A percentile compares a stretch with the other conserved stretches of the same genome.
phyloP scores from a whole-genome alignment of 208 protist genomes.

The Leishmania tropica region DNA sequence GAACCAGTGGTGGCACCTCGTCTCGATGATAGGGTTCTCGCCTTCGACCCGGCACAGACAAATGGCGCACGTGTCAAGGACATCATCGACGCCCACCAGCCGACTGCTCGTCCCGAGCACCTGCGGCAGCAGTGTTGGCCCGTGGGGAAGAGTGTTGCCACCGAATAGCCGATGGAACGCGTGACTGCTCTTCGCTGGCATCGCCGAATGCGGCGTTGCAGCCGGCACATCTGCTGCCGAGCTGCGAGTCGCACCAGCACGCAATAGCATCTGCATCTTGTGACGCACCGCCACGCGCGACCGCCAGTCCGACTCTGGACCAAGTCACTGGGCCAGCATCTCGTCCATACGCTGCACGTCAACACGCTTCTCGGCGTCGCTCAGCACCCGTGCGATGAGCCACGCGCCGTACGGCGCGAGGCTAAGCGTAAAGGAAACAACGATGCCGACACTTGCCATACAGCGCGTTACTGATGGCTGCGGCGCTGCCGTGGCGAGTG shows the following conservation, averaged over 20 bases:
- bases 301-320: slow-evolving; percentile 25
- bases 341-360: slow-evolving; percentile 14
- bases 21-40: slow-evolving; percentile 45
- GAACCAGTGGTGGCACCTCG: slow-evolving; percentile 66
- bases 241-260: background rate
- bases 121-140: background rate
- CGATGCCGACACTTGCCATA: background rate
- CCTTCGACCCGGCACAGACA: slow-evolving; percentile 46
- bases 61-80: slow-evolving; percentile 43
- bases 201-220: background rate
- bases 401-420: slow-evolving; percentile 56
- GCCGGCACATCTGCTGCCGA: background rate
- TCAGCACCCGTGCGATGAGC: slow-evolving; percentile 57
- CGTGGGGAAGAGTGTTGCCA: background rate
- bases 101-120: background rate
- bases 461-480: slow-evolving; percentile 21
- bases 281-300: slow-evolving; percentile 10
- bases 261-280: background rate
- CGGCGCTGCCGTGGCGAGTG: background rate
- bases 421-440: slow-evolving; percentile 15
- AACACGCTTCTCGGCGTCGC: slow-evolving; percentile 9
- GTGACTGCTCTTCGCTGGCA: background rate
- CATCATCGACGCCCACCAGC: background rate
- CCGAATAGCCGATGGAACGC: background rate
- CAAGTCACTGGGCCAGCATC: slow-evolving; percentile 12